Evolutionary conservation across 495 filamentous ascomycete genomes (phyloP), one percentile per base, ranked within the genome.

Genomic region (Penicillium nucicola): DNA sequence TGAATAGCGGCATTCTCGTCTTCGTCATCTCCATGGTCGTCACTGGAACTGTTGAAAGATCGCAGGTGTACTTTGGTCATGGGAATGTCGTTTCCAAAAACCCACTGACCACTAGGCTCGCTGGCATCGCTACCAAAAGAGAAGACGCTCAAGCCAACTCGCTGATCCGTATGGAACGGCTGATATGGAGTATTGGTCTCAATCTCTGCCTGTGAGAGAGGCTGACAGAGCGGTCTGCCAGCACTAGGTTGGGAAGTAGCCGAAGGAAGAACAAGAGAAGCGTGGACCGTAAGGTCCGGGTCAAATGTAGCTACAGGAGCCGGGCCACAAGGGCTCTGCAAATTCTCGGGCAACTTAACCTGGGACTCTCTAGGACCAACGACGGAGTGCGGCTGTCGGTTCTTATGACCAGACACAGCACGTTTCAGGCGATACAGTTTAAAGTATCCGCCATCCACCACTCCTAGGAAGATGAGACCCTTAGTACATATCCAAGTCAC

Each of bases 181-280:
- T 91, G 88, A 50, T 92, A 96, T 2, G 90, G 86, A 7, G 89
- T 85, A 53, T 90, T 93, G 1, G 91, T 93, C 64, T 97, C 92
- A 52, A 96, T 92, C 71, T 97, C 92, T 2, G 90, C 88, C 55
- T 90, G 86, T 4, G 89, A 89, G 42, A 95, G 67, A 3, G 78
- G 78, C 50, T 82, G 76, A 18, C 67, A 67, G 33, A 72, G 67
- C 14, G 62, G 28, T 42, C 70, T 74, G 8, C 52, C 56, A 15
- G 58, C 43, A 35, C 51, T 50, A 4, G 66, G 55, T 36, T 74
- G 69, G 15, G 61, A 60, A 38, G 46, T 63, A 13, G 49, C 56
- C 1, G 70, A 70, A 11, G 73, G 70, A 10, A 75, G 39, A n/a
- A 65, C 53, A 38, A 73, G 59, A 25, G 58, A 62, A 6, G 65